Evolutionary conservation across 345 rosid species (phyloP), one percentile per base, ranked within the genome.

Genomic region (Gossypium anomalum): DNA sequence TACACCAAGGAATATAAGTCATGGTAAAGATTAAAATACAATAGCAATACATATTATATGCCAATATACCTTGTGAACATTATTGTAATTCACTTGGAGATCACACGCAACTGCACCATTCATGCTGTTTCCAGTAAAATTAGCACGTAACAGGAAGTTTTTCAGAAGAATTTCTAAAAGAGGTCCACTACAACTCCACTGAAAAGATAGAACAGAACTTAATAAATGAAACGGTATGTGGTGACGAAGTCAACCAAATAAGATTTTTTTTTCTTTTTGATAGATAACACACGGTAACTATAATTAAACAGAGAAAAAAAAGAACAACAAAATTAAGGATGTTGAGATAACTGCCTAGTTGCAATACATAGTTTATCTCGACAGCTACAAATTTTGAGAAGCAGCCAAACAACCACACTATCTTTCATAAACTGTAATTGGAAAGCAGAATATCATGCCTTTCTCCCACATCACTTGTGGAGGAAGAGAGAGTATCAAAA

Each of bases 131-230:
- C 83, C 82, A 72, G 86, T 80, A 55, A 84, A 80, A 75, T 67
- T 80, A 71, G 82, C 83, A 81, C 82, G 83, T 55, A 89, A 61
- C 55, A 80, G 68, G 71, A 79, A 78, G 77, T 90, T 86, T 82
- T 83, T 82, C 78, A 86, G 48, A 75, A 88, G 84, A 84, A 94
- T 74, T 78, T 94, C 93, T 73, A 94, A 75, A 78, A 94, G 90
- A 73, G 90, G 94, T 76, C 94, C 90, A 76, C 92, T 81, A 79
- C 87, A 86, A 82, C 89, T 89, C 98, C 97, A 92, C 97, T 94
- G 83, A 84, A 85, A 47, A n/a, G 6, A 27, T 1, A 7, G 23
- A 1, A 53, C 19, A 70, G 51, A 65, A 53, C 34, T 48, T 11
- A 23, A 72, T 45, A 27, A 43, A 67, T 69, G 11, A 51, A 64